These are phyloP conservation scores for Lodderomyces elongisporus DNA, from an alignment of 1,139 yeast species.

Conservation along the genomic window DNA sequence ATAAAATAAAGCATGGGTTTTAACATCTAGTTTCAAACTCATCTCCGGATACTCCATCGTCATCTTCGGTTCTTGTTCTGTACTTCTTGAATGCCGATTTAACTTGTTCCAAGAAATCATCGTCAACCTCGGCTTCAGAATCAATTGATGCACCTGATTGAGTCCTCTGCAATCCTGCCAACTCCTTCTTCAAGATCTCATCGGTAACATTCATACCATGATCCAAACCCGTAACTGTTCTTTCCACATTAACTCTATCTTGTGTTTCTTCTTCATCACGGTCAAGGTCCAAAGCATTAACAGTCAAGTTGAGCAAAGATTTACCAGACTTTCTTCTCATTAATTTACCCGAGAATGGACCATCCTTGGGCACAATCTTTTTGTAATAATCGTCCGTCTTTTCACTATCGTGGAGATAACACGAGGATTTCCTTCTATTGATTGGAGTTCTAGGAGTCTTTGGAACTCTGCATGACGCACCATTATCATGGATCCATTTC, in stretches of 20 bases:
- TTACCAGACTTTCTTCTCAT: constrained; percentile 68
- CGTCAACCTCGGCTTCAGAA: constrained; percentile 24
- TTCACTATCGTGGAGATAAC: constrained; percentile 20
- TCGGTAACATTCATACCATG: constrained; percentile 19
- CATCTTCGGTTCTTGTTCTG: constrained; percentile 34
- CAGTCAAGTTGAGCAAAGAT: constrained; percentile 62
- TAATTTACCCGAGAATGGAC: constrained; percentile 53
- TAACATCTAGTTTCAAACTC: constrained; percentile 51
- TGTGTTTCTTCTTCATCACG: constrained; percentile 47
- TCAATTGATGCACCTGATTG: constrained; percentile 35
- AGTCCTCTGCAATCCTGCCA: constrained; percentile 25
- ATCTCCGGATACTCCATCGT: constrained; percentile 44
- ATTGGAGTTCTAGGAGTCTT: constrained; percentile 48
- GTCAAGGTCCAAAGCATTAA: constrained; percentile 59
- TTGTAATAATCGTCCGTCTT: constrained; percentile 33
- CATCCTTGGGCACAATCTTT: constrained; percentile 37
- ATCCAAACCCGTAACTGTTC: constrained; percentile 13
- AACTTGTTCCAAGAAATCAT: constrained; percentile 46
- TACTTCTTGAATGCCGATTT: constrained; percentile 49
- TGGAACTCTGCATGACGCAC: constrained; percentile 56
- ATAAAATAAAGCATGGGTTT: too few relatives aligned
- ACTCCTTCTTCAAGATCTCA: constrained; percentile 19
- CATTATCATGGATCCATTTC: constrained; percentile 89
- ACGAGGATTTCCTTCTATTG: constrained; percentile 22
- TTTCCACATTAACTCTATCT: constrained; percentile 17